Conservation (phyloP, 2,329 filamentous ascomycete genomes). For the Alternaria ventricosa region DNA sequence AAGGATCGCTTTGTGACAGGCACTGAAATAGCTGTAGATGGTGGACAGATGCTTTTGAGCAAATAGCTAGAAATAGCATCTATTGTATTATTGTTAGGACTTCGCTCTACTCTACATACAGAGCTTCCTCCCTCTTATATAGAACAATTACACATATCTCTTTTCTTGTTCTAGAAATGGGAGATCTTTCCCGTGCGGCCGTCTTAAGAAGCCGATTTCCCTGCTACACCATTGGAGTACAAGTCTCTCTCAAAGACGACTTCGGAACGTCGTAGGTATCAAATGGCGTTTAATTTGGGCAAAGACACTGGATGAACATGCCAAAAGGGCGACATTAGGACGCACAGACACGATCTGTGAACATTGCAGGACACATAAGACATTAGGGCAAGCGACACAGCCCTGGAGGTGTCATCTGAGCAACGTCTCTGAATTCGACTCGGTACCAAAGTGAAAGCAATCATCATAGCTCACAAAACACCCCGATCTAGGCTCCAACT, state of each 20-base stretch:
- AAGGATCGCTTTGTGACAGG: too few species aligned
- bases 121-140: too few species aligned
- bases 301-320: neutral
- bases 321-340: neutral
- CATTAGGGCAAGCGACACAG: neutral
- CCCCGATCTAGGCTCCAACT: neutral
- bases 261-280: neutral
- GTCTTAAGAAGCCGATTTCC: neutral
- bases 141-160: too few species aligned
- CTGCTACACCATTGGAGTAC: neutral
- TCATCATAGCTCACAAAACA: neutral
- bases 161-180: neutral
- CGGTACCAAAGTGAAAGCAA: neutral
- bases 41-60: too few species aligned
- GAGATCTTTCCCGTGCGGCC: neutral
- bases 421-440: neutral
- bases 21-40: too few species aligned
- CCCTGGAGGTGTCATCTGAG: neutral
- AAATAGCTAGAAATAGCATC: too few species aligned
- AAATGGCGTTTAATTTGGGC: neutral
- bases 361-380: neutral
- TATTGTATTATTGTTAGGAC: too few species aligned
- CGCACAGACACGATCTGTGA: neutral
- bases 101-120: too few species aligned
- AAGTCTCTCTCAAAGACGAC: neutral